These are phyloP conservation scores for Raffaelea deltoideospora DNA, from an alignment of 2,329 filamentous ascomycete species.

Conservation along the genomic window DNA sequence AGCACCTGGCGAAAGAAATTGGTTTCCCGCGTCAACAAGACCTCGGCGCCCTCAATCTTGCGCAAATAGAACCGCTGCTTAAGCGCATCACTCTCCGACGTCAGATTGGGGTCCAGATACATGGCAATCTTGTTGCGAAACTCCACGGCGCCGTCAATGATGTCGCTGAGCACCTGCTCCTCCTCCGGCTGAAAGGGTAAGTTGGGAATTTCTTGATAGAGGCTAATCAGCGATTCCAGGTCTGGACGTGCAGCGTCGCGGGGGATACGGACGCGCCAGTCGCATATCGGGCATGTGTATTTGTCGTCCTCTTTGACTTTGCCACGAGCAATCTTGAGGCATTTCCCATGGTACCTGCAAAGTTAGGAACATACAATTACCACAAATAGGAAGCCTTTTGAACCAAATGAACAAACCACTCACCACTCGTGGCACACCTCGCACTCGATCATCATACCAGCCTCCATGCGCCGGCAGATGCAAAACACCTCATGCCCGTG, in stretches of 20 bases:
- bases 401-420: constrained; percentile 17
- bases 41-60: constrained; percentile 94
- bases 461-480: constrained; percentile 84
- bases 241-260: constrained; percentile 92
- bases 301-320: constrained; percentile 98
- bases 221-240: constrained; percentile 70
- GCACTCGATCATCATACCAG: constrained; percentile 99
- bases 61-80: constrained; percentile 89
- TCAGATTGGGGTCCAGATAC: constrained; percentile 68
- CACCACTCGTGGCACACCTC: constrained; percentile 96
- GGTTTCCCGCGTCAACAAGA: constrained; percentile 82
- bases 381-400: constrained; percentile 1
- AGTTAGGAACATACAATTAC: constrained; percentile 1
- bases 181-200: constrained; percentile 95
- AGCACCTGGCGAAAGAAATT: constrained; percentile 94
- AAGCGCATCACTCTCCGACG: constrained; percentile 63
- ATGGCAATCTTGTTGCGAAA: constrained; percentile 72
- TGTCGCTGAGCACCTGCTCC: constrained; percentile 70
- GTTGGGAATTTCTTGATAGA: constrained; percentile 66
- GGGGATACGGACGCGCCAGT: constrained; percentile 93
- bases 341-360: constrained; percentile 87
- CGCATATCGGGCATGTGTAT: constrained; percentile 95
- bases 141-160: constrained; percentile 68
- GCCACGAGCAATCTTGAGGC: constrained; percentile 88
- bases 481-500: constrained; percentile 78